phyloP scores from a whole-genome alignment of 225 moss, liverwort and hornwort genomes.

The Takakia lepidozioides region DNA sequence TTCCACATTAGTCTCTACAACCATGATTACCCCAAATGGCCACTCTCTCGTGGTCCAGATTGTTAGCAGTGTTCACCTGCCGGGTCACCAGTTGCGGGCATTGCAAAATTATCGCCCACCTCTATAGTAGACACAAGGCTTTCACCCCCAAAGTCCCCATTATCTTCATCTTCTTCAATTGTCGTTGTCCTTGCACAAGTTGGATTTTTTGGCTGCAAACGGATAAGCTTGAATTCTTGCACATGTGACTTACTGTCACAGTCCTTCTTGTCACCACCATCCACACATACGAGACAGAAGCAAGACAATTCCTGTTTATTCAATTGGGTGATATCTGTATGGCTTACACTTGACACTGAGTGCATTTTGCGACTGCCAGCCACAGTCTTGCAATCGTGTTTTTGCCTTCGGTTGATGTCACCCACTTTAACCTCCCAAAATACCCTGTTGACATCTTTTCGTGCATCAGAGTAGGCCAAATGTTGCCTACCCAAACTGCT shows the following conservation, averaged over 20 bases:
- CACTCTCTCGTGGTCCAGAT: too few species aligned
- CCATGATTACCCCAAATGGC: too few species aligned
- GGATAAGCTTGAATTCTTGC: not conserved
- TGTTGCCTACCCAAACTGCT: too few species aligned
- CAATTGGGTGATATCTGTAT: not conserved
- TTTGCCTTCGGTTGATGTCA: not conserved
- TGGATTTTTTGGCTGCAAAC: not conserved
- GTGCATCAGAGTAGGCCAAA: not conserved
- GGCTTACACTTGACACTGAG: not conserved
- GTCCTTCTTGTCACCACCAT: not conserved
- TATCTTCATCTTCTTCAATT: not conserved
- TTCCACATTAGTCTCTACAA: too few species aligned
- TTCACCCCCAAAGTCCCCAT: not conserved
- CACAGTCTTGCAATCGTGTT: not conserved
- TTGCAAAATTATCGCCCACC: constrained; percentile 1
- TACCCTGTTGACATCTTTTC: not conserved
- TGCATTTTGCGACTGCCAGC: not conserved
- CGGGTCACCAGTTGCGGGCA: not conserved
- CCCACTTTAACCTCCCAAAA: not conserved
- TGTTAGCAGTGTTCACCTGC: too few species aligned
- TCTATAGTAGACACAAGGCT: not conserved
- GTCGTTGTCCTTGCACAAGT: not conserved
- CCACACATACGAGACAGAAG: constrained; percentile 3
- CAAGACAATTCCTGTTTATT: not conserved
- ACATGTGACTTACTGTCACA: constrained; percentile 2